Conservation (phyloP, 306 rosid genomes). For the Prosopis cineraria region DNA sequence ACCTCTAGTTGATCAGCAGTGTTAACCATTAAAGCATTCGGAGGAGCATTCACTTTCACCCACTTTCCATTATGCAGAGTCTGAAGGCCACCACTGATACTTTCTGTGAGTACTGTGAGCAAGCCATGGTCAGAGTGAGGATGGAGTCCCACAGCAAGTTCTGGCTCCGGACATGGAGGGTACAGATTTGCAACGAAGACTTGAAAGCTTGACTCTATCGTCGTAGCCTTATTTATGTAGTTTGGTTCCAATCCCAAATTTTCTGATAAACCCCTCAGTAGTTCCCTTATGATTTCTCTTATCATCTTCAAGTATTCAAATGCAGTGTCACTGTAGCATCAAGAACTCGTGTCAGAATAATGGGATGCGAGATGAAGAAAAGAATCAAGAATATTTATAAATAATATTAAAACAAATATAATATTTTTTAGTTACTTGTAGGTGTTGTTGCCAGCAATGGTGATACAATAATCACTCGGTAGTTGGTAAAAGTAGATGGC, state of each 20-base stretch:
- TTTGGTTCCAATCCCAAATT: slow-evolving; percentile 28
- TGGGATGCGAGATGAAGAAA: too few relatives aligned
- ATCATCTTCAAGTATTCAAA: not conserved
- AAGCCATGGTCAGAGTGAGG: slow-evolving; percentile 38
- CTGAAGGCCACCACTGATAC: slow-evolving; percentile 36
- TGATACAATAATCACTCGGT: too few relatives aligned
- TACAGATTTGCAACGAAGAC: slow-evolving; percentile 22
- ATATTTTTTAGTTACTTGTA: too few relatives aligned
- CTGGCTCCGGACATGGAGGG: slow-evolving; percentile 41
- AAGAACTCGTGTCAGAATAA: too few relatives aligned
- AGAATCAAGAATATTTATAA: too few relatives aligned
- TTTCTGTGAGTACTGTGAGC: slow-evolving; percentile 25
- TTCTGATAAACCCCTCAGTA: not conserved
- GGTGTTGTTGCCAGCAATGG: too few relatives aligned
- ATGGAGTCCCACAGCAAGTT: slow-evolving; percentile 31
- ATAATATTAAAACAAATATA: too few relatives aligned
- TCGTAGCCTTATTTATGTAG: slow-evolving; percentile 25
- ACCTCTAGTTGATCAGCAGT: slow-evolving; percentile 35
- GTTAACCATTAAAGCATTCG: slow-evolving; percentile 32
- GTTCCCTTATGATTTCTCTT: not conserved
- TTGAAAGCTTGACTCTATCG: slow-evolving; percentile 26
- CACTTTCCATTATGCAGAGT: slow-evolving; percentile 29
- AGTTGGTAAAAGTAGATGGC: too few relatives aligned
- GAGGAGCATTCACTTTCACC: slow-evolving; percentile 19
- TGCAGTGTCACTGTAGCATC: not conserved